Evolutionary conservation across 768 basidiomycete genomes (phyloP).

Genomic region (Auriscalpium vulgare): DNA sequence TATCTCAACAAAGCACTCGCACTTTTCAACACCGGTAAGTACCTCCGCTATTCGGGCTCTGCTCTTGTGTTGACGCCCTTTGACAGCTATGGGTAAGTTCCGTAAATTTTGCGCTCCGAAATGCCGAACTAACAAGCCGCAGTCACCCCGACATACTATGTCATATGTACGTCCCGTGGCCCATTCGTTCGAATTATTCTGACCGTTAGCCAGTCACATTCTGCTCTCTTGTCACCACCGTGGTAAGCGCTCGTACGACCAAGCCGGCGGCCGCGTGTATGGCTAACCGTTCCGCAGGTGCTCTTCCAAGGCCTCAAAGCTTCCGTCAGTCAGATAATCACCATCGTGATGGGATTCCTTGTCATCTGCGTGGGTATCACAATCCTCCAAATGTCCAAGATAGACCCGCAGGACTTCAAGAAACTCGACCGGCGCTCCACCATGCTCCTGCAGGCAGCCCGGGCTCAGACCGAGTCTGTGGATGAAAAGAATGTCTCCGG

Average conservation of each 20-base stretch:
- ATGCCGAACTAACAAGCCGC: conserved; percentile 14
- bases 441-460: conserved; percentile 82
- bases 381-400: conserved; percentile 90
- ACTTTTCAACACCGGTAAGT: conserved; percentile 82
- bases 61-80: conserved; percentile 10
- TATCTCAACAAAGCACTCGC: conserved; percentile 95
- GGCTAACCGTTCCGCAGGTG: conserved; percentile 35
- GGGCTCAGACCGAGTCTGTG: conserved; percentile 53
- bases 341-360: conserved; percentile 87
- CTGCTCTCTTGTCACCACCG: conserved; percentile 77
- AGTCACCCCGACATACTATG: conserved; percentile 88
- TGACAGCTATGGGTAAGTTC: conserved; percentile 55
- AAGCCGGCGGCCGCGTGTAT: neutral
- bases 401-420: conserved; percentile 75
- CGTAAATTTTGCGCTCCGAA: conserved; percentile 16
- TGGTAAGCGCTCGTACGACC: conserved; percentile 38
- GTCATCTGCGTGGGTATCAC: conserved; percentile 90
- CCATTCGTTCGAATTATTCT: conserved; percentile 1
- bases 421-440: conserved; percentile 86
- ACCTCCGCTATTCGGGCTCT: neutral
- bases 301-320: conserved; percentile 87
- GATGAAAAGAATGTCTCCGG: conserved; percentile 60
- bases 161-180: conserved; percentile 49
- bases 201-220: conserved; percentile 52
- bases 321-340: conserved; percentile 70